Base-by-base conservation (phyloP, 345 rosid genomes). In the Geranium brycei region DNA sequence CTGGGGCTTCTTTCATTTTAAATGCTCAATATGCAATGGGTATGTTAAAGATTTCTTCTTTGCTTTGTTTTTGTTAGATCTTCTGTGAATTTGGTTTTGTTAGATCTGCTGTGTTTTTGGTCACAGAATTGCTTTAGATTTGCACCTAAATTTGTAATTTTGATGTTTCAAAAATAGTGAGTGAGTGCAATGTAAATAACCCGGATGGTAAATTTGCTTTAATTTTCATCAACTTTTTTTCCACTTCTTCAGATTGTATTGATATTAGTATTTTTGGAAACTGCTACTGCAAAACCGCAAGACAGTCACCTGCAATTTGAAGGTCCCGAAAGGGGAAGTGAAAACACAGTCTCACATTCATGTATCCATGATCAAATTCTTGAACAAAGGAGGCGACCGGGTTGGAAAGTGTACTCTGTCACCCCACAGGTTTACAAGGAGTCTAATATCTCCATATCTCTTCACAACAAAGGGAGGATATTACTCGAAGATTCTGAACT, bases 361-460 rank as follows among this genome's bases (percentile, higher is more conserved):
- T 93, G 99, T 40, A 93, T 93, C 55, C 99, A 93, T 73, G 99
- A 85, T 74, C 86, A 88, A 77, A 93, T 93, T 72, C 77, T 93
- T 66, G 82, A 90, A 65, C 89, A 88, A 76, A 88, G 99, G 79
- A 81, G 78, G 71, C 80, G 87, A 56, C 92, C 99, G 4, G 96
- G 97, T 70, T 84, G 74, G 41, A 84, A 85, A 74, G 92, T 86
- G 3, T 90, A 82, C 74, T 86, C 88, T 0, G 90, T 93, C 64
- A 90, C 91, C 47, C 97, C 97, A 6, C 99, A 93, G 77, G 82
- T 90, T 32, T 93, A 93, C 75, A 80, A 79, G 69, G 82, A 83
- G 58, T 69, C 87, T 28, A 66, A 72, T 58, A 64, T 11, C 51
- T 60, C 68, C 16, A 72, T 81, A 70, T 53, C 84, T n/a, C 60